Conservation (phyloP, 2,329 filamentous ascomycete species). For the Rachicladosporium sp. region DNA sequence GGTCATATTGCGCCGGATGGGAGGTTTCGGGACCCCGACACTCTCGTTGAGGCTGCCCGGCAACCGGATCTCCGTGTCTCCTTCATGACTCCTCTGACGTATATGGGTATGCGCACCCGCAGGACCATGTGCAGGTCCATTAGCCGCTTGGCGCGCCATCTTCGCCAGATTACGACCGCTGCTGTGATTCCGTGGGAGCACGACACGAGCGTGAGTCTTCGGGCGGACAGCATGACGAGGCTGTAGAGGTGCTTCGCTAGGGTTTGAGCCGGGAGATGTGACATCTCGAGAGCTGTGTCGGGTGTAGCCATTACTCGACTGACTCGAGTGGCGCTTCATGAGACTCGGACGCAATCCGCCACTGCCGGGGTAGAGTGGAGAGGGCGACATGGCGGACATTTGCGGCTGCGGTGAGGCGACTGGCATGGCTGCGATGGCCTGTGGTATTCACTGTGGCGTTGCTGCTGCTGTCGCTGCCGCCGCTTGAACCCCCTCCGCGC, state of each 20-base stretch:
- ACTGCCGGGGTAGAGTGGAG: conserved; percentile 4
- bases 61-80: conserved; percentile 23
- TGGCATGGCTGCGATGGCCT: conserved; percentile 5
- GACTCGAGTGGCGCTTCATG: conserved; percentile 20
- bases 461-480: too few species aligned
- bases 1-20: conserved; percentile 21
- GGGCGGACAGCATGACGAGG: conserved; percentile 12
- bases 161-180: conserved; percentile 21
- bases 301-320: conserved; percentile 12
- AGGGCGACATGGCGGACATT: conserved; percentile 1
- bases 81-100: conserved; percentile 18
- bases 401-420: conserved; percentile 1
- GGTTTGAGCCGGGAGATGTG: conserved; percentile 15
- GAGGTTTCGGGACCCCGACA: conserved; percentile 7
- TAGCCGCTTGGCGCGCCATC: conserved; percentile 13
- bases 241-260: conserved; percentile 11
- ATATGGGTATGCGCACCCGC: conserved; percentile 15
- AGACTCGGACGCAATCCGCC: conserved; percentile 13
- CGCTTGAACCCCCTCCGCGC: too few species aligned
- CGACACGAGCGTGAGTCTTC: conserved; percentile 18
- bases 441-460: too few species aligned
- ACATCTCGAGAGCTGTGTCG: conserved; percentile 5
- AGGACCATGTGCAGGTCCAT: conserved; percentile 5
- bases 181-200: conserved; percentile 22
- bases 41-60: conserved; percentile 22